Percentiles rank a stretch among this genome's conserved stretches.
Evolutionary conservation across 805 yeast genomes (phyloP).

Genomic region (Ogataea methylovora): DNA sequence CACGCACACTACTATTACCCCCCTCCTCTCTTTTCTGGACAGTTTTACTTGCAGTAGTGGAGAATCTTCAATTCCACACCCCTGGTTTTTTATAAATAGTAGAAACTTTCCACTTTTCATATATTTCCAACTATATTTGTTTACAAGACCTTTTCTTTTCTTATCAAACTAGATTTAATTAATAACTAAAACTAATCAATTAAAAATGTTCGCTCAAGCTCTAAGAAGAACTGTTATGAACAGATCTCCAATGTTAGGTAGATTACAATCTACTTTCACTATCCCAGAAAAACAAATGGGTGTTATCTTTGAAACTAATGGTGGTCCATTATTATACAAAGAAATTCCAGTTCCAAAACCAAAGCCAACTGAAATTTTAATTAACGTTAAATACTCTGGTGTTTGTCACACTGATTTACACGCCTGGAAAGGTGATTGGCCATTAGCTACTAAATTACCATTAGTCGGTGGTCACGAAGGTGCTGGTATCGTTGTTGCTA

Average conservation of each 20-base stretch:
- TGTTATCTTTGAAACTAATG: conserved; percentile 57
- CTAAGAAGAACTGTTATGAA: conserved; percentile 10
- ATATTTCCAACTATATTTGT: too few relatives aligned
- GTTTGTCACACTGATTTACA: conserved; percentile 72
- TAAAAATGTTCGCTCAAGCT: conserved; percentile 13
- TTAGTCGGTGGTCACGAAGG: conserved; percentile 72
- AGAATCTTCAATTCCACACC: too few relatives aligned
- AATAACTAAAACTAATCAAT: too few relatives aligned
- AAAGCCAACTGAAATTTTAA: conserved; percentile 54
- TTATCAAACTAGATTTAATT: too few relatives aligned
- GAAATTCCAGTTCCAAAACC: conserved; percentile 70
- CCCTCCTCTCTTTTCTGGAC: too few relatives aligned
- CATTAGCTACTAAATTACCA: conserved; percentile 50
- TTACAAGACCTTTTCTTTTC: too few relatives aligned
- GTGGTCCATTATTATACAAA: conserved; percentile 57
- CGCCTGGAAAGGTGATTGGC: conserved; percentile 72
- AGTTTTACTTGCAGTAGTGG: too few relatives aligned
- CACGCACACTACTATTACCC: too few relatives aligned
- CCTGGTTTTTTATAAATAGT: too few relatives aligned
- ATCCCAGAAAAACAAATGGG: conserved; percentile 66
- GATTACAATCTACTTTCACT: conserved; percentile 19
- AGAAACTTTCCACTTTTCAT: too few relatives aligned
- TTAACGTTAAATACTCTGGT: conserved; percentile 66
- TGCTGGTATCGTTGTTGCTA: conserved; percentile 62
- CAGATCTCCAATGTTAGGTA: conserved; percentile 12